These are phyloP conservation scores for Podospora fimiseda DNA, from an alignment of 495 filamentous ascomycete genomes.

Conservation along the genomic window DNA sequence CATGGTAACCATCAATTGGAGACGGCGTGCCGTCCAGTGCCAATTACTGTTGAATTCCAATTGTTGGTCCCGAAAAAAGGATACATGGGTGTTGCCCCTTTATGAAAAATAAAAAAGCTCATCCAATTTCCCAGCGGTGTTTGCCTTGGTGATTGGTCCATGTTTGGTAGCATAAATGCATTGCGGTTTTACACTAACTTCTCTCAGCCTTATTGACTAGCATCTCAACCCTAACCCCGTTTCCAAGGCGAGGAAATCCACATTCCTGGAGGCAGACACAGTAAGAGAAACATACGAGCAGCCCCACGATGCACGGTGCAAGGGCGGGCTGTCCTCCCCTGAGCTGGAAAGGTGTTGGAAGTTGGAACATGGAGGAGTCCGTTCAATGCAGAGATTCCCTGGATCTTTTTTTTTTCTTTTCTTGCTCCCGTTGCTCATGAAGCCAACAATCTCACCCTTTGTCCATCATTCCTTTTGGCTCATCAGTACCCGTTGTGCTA, in stretches of 20 bases:
- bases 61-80: not conserved
- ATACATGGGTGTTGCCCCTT: not conserved
- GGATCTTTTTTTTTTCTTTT: not conserved
- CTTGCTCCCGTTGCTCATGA: not conserved
- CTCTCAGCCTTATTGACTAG: not conserved
- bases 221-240: slow-evolving; percentile 1
- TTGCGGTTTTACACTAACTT: not conserved
- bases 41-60: not conserved
- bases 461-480: slow-evolving; percentile 15
- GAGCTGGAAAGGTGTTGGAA: not conserved
- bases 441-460: not conserved
- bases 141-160: not conserved
- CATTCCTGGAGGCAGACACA: not conserved
- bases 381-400: not conserved
- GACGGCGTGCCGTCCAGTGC: not conserved
- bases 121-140: slow-evolving; percentile 1
- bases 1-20: slow-evolving; percentile 1
- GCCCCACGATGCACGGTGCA: not conserved
- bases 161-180: not conserved
- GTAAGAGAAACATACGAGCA: not conserved
- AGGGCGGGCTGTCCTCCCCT: not conserved
- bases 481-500: not conserved
- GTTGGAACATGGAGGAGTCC: not conserved
- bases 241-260: not conserved
- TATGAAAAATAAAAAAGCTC: not conserved